Evolutionary conservation across 2,329 filamentous ascomycete species (phyloP), one percentile per base, ranked within the genome.

Genomic region (Colletotrichum neosansevieriae): DNA sequence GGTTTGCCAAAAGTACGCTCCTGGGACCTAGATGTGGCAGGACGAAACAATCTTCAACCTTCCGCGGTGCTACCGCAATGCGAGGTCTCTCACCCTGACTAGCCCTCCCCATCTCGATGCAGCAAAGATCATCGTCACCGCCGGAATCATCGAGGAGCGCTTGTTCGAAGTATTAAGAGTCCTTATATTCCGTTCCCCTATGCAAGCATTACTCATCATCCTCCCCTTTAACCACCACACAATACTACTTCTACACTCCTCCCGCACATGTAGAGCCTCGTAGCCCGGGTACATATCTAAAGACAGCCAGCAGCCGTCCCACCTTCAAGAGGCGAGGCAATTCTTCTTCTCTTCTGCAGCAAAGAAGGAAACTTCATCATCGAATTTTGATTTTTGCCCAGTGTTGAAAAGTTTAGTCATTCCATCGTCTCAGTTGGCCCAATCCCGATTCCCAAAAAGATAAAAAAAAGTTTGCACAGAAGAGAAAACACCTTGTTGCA

Each of bases 391-490:
- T 65, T 65, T 58, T 63, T 56, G 65, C 65, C 54, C 54, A 59
- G 56, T 34, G 49, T 51, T 15, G 24, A n/a, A 51, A 38, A 54
- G 45, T 58, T 45, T 58, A 24, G 32, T 68, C 64, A 49, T 67
- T 65, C 65, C 65, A 24, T 68, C 65, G 42, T 68, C 54, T 53
- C 65, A 21, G 29, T 64, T 64, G 54, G 19, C 29, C 60, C 65
- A 47, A 34, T 68, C 5, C 61, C 65, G n/a, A 15, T 68, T 68
- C 49, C 36, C 21, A 29, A 36, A 47, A 29, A 34, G 6, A n/a
- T 36, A 29, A 21, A 4, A n/a, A 58, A 29, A 34, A 10, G 49
- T 11, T 10, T 50, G 50, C 32, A 54, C 65, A 54, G 62, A 53
- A 51, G 54, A 17, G 59, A 65, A 63, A 47, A 68, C 61, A 68